Evolutionary conservation across 2,329 filamentous ascomycete species (phyloP).

Genomic region (Exophiala viscosa): DNA sequence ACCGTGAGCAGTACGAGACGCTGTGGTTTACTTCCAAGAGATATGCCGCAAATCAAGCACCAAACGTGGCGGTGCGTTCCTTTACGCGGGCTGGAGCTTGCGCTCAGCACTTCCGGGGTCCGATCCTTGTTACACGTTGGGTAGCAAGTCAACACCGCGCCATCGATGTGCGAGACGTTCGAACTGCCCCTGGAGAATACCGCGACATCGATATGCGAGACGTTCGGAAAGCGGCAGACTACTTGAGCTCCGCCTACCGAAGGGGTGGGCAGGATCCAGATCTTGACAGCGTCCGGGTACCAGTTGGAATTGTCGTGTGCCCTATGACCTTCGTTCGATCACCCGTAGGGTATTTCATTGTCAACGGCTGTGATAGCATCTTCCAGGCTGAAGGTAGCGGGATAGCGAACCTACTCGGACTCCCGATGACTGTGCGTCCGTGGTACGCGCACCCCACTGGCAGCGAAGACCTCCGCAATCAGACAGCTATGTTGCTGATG

Average conservation of each 20-base stretch:
- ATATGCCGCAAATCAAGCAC: neutral
- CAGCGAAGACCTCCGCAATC: neutral
- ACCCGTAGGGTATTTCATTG: neutral
- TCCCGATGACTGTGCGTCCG: constrained; percentile 3
- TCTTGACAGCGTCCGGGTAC: neutral
- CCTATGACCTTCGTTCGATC: no score
- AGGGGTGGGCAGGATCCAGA: neutral
- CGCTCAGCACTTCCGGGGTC: neutral
- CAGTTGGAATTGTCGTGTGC: no score
- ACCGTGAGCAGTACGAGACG: neutral
- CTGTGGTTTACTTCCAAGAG: neutral
- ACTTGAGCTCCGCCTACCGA: neutral
- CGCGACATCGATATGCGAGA: constrained; percentile 3
- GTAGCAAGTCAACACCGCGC: neutral
- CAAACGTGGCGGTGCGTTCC: neutral
- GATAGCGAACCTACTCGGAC: constrained; percentile 6
- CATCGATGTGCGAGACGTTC: neutral
- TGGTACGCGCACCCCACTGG: neutral
- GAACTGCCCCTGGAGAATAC: neutral
- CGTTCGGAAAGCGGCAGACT: constrained; percentile 4
- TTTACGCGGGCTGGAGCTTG: neutral
- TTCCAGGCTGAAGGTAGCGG: neutral
- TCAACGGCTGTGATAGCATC: constrained; percentile 5
- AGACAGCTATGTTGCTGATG: neutral
- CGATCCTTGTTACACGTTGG: neutral